Evolutionary conservation across 1,139 yeast genomes (phyloP), one percentile per base, ranked within the genome.

Genomic region (Casaregolazyma suthepensis): DNA sequence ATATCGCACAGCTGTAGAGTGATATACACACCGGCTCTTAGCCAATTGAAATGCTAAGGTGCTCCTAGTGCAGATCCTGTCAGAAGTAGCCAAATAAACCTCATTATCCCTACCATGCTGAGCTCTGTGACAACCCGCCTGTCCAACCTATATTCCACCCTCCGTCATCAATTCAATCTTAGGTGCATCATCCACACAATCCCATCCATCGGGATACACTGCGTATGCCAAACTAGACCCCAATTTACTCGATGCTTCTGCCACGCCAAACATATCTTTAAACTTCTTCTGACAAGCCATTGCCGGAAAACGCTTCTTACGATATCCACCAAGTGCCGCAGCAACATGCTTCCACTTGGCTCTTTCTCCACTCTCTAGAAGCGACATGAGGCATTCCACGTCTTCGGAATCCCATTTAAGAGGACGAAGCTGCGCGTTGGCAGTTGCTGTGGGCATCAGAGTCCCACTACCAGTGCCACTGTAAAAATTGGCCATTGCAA

Each of bases 341-440:
- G 77, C 70, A 48, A 74, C 65, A 57, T 65, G 73, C 57, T 71
- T 70, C 78, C 78, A 74, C 54, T 74, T 74, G 45, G 72, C 71
- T 50, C 71, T 62, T 53, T 74, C 78, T 7, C 74, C 77, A 5
- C 63, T 61, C 35, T 68, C 71, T 43, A 74, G 19, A 15, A 52
- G 43, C 5, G 69, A 67, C 47, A 66, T 59, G 45, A 74, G 62
- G 18, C 69, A 67, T 17, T 67, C 68, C 3, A 66, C 56, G 50
- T 72, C 77, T 9, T 70, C 71, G n/a, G 53, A 47, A 29, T 63
- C 62, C 74, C 74, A 71, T 45, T 58, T 54, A 19, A 61, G 47
- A 15, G 56, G 54, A 35, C 57, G 58, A 15, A 38, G 38, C 4
- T 20, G 37, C 17, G 40, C 17, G 9, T 13, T 4, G 3, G 37